Percentiles rank a stretch among this genome's conserved stretches.
Conservation (phyloP, 192 early-diverging fungal genomes). For the Rhizoclosmatium globosum region DNA sequence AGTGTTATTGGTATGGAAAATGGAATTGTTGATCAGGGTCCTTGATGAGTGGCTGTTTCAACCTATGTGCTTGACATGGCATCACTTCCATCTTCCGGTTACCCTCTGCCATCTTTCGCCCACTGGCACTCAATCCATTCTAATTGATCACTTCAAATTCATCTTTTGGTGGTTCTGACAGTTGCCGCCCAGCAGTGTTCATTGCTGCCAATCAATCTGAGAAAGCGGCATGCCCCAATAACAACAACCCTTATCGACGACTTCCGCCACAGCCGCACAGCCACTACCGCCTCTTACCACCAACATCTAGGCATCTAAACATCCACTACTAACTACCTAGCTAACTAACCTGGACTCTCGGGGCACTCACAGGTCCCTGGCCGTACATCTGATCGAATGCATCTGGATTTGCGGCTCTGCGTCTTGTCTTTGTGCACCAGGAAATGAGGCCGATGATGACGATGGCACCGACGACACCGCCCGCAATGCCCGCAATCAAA, state of each 20-base stretch:
- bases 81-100: too few relatives aligned
- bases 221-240: too few relatives aligned
- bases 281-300: too few relatives aligned
- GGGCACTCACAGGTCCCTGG: not conserved
- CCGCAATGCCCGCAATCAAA: conserved; percentile 18
- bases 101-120: not conserved
- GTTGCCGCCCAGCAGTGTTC: too few relatives aligned
- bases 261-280: too few relatives aligned
- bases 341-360: not conserved
- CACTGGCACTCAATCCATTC: not conserved
- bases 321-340: too few relatives aligned
- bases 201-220: too few relatives aligned
- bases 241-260: too few relatives aligned
- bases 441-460: conserved; percentile 22
- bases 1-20: conserved; percentile 7
- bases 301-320: too few relatives aligned
- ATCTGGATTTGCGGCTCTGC: conserved; percentile 5
- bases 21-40: not conserved
- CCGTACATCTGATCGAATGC: not conserved
- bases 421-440: conserved; percentile 22
- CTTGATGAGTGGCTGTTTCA: not conserved
- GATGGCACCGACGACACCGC: conserved; percentile 17
- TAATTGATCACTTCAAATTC: too few relatives aligned
- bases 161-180: not conserved
- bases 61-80: not conserved